phyloP scores from a whole-genome alignment of 208 protist genomes.

The Polymyxa betae region DNA sequence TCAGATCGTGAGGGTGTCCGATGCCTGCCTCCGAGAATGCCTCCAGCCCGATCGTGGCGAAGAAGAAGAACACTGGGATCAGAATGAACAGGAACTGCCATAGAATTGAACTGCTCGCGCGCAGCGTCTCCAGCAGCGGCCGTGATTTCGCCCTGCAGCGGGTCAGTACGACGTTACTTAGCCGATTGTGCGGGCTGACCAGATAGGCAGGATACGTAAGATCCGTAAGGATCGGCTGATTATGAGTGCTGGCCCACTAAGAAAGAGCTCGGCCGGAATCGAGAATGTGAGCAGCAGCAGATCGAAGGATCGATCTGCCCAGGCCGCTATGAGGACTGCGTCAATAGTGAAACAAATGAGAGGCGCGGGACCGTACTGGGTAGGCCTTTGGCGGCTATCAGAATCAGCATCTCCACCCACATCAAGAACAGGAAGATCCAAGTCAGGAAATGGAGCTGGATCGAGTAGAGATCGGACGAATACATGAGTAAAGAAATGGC shows the following conservation, averaged over 20 bases:
- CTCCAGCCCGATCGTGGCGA: slow-evolving; percentile 29
- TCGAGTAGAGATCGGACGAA: not conserved
- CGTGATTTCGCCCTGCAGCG: not conserved
- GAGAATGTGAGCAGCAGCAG: not conserved
- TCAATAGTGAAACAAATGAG: not conserved
- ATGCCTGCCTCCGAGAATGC: not conserved
- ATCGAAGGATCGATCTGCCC: not conserved
- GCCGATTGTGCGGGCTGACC: not conserved
- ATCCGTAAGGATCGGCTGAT: not conserved
- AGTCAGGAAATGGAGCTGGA: not conserved
- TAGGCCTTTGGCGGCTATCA: not conserved
- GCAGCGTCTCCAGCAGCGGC: not conserved
- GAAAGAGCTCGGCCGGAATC: not conserved
- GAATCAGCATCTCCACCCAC: not conserved
- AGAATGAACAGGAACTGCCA: slow-evolving; percentile 7
- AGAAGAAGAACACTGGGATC: not conserved
- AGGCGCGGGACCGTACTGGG: not conserved
- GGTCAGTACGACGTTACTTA: not conserved
- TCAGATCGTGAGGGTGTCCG: not conserved
- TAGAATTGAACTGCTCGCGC: not conserved
- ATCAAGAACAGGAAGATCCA: not conserved
- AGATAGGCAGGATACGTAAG: not conserved
- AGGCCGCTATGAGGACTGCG: not conserved
- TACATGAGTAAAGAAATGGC: not conserved
- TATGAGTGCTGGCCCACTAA: not conserved